Evolutionary conservation across 345 rosid species (phyloP).

Genomic region (Citrus glauca): DNA sequence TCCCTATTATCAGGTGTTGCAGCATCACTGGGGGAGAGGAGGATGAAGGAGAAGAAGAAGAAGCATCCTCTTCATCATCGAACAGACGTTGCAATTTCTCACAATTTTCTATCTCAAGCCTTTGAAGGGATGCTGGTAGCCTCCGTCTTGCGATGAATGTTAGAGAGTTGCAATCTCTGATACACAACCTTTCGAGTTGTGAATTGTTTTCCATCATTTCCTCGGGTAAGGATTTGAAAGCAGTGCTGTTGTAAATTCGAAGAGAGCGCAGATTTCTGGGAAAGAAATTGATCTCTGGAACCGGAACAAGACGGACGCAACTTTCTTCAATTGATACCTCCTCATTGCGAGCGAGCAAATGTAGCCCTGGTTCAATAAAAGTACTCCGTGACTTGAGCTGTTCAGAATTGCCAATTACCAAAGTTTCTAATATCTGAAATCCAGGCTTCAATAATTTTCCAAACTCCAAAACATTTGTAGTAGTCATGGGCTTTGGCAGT

Average conservation of each 20-base stretch:
- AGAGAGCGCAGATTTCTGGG: not conserved
- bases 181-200: not conserved
- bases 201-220: not conserved
- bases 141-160: not conserved
- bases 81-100: not conserved
- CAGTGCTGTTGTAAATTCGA: rapidly evolving
- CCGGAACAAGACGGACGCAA: not conserved
- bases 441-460: not conserved
- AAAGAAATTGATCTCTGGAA: not conserved
- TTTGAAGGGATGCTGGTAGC: not conserved
- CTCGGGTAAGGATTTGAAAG: not conserved
- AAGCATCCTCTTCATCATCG: not conserved
- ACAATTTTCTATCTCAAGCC: not conserved
- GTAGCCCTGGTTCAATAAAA: no score
- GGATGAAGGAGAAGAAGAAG: not conserved
- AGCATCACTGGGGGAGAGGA: not conserved
- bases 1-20: rapidly evolving
- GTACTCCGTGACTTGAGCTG: not conserved
- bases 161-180: not conserved
- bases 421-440: not conserved
- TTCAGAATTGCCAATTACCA: not conserved
- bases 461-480: not conserved
- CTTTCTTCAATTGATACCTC: not conserved
- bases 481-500: no score
- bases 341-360: not conserved